phyloP scores from a whole-genome alignment of 768 basidiomycete species.

The Xanthoconium purpureum region DNA sequence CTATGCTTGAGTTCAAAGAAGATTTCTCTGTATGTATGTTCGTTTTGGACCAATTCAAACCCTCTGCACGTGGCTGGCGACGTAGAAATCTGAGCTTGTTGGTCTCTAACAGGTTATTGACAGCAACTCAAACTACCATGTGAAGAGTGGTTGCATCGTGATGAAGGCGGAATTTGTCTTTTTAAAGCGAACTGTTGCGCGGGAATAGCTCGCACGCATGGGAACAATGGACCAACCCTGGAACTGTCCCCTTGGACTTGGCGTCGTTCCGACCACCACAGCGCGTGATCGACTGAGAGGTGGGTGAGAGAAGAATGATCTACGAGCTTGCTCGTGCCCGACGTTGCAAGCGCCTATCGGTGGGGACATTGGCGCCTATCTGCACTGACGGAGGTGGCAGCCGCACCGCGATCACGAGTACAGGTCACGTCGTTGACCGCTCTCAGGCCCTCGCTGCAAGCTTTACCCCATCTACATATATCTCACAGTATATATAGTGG shows the following conservation, averaged over 20 bases:
- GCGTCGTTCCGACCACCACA: constrained; percentile 18
- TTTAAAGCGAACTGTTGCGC: too few relatives aligned
- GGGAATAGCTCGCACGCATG: constrained; percentile 48
- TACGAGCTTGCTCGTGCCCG: not conserved
- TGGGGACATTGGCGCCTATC: not conserved
- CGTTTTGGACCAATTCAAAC: too few relatives aligned
- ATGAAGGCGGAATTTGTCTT: too few relatives aligned
- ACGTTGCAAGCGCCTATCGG: not conserved
- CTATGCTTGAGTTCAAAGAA: not conserved
- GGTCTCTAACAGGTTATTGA: too few relatives aligned
- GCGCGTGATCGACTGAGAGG: constrained; percentile 37
- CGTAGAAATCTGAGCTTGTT: too few relatives aligned
- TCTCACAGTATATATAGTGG: constrained; percentile 4
- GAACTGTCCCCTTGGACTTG: constrained; percentile 74
- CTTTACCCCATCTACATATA: constrained; percentile 2
- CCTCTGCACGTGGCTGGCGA: too few relatives aligned
- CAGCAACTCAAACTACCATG: too few relatives aligned
- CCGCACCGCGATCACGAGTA: not conserved
- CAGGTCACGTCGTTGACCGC: not conserved
- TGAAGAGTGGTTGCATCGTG: too few relatives aligned
- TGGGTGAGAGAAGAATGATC: constrained; percentile 1
- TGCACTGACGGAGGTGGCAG: too few relatives aligned
- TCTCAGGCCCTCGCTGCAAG: not conserved
- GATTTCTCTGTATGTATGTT: too few relatives aligned
- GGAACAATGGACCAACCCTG: constrained; percentile 82